Evolutionary conservation across 306 rosid genomes (phyloP).

Genomic region (Ziziphus jujuba): DNA sequence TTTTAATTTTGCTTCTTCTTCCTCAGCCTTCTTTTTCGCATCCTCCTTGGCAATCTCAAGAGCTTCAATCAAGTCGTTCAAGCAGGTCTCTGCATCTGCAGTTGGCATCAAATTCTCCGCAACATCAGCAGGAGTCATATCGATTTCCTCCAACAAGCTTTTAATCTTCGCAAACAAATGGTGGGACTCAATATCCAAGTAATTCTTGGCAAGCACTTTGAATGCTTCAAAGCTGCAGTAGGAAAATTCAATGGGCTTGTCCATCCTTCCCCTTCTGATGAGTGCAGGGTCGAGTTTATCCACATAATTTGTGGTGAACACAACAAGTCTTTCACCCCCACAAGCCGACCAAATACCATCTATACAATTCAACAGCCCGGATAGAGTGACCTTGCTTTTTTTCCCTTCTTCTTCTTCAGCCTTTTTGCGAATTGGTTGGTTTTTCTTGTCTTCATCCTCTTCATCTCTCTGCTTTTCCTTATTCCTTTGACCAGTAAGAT

Average conservation of each 20-base stretch:
- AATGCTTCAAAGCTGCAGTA: constrained; percentile 60
- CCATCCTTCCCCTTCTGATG: constrained; percentile 72
- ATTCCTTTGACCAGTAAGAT: constrained; percentile 62
- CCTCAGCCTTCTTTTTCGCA: constrained; percentile 26
- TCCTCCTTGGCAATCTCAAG: constrained; percentile 46
- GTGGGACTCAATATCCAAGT: constrained; percentile 49
- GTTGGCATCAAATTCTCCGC: constrained; percentile 62
- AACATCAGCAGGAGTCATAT: constrained; percentile 69
- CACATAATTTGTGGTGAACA: constrained; percentile 55
- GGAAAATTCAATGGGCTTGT: constrained; percentile 64
- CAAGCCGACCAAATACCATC: constrained; percentile 83
- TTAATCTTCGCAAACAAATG: constrained; percentile 37
- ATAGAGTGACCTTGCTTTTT: constrained; percentile 52
- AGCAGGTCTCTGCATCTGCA: constrained; percentile 35
- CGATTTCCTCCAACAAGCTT: constrained; percentile 35
- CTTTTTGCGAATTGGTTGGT: constrained; percentile 14
- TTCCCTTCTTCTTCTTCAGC: constrained; percentile 21
- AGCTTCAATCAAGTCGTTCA: constrained; percentile 46
- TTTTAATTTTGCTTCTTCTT: constrained; percentile 23
- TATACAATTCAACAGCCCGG: constrained; percentile 61
- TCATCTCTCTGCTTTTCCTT: constrained; percentile 30
- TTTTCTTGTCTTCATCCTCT: constrained; percentile 12
- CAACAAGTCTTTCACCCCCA: constrained; percentile 63
- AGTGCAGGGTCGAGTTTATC: constrained; percentile 69
- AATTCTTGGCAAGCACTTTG: constrained; percentile 59